Evolutionary conservation across 345 rosid species (phyloP), one percentile per base, ranked within the genome.

Genomic region (Hypericum androsaemum): DNA sequence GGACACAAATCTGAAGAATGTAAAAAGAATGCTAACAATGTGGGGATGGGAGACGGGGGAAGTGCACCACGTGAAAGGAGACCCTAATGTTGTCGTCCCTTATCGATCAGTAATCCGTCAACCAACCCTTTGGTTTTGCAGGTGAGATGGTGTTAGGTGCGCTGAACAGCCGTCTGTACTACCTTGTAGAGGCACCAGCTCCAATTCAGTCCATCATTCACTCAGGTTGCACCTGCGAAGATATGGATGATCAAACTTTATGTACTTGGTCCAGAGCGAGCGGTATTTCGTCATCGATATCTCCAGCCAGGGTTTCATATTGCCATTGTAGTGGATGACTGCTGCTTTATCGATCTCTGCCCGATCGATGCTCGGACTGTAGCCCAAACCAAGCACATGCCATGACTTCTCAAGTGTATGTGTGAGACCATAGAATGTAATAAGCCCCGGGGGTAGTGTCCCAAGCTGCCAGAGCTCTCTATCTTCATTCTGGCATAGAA

Each of bases 261-360:
- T 77, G 71, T 86, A 86, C 67, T 77, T 88, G 58, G 85, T 79
- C 99, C 99, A 94, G 67, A 80, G 85, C 9, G 81, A 59, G 51
- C 97, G 79, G 56, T 94, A 94, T 58, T 83, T 94, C 35, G 97
- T 76, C 97, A 94, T 94, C 6, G 97, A 89, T 52, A 94, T 64
- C 77, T 94, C 99, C 54, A 94, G 76, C 99, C 99, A 94, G 0
- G 99, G 99, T 72, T 94, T 94, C 99, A 94, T 94, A 75, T 94
- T 94, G 63, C 97, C 99, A 41, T 94, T 94, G 61, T 94, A 94
- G 66, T 94, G 99, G 55, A 94, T 42, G 43, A 94, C 99, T 11
- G 97, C 95, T 43, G 99, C 99, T 45, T 66, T 82, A 39, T 83
- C 90, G 38, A 94, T 88, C 73, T 94, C 97, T 41, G 74, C 71